phyloP scores from a whole-genome alignment of 2,329 filamentous ascomycete species.

The Xylaria polymorpha region DNA sequence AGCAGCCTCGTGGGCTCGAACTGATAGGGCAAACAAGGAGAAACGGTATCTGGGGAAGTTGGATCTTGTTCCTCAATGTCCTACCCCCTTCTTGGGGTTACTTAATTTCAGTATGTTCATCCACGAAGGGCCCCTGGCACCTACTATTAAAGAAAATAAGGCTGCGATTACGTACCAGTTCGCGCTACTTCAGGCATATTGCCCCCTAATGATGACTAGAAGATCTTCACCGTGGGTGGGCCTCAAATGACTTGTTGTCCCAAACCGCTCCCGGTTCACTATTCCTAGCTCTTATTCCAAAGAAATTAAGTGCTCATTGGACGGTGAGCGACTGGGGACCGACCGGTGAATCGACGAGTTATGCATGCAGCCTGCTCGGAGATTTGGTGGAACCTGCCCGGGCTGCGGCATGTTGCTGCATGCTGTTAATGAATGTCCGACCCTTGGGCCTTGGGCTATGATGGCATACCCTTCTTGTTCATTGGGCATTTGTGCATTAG shows the following conservation, averaged over 20 bases:
- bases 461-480: slow-evolving; percentile 16
- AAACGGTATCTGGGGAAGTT: background rate
- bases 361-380: slow-evolving; percentile 48
- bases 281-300: background rate
- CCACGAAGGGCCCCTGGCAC: background rate
- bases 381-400: slow-evolving; percentile 46
- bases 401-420: slow-evolving; percentile 37
- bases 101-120: background rate
- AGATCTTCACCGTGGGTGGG: background rate
- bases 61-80: too few relatives aligned
- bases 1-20: background rate
- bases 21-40: background rate
- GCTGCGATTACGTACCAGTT: slow-evolving; percentile 8
- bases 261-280: background rate
- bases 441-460: slow-evolving; percentile 19
- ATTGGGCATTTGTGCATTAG: slow-evolving; percentile 31
- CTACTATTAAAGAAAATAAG: slow-evolving; percentile 1
- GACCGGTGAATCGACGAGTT: slow-evolving; percentile 37
- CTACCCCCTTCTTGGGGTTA: background rate
- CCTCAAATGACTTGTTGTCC: background rate
- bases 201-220: background rate
- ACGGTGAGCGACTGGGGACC: background rate
- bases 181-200: background rate
- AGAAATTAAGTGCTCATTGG: background rate
- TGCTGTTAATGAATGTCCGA: slow-evolving; percentile 28